Base-by-base conservation (phyloP, 306 rosid genomes). In the Lagenaria siceraria region DNA sequence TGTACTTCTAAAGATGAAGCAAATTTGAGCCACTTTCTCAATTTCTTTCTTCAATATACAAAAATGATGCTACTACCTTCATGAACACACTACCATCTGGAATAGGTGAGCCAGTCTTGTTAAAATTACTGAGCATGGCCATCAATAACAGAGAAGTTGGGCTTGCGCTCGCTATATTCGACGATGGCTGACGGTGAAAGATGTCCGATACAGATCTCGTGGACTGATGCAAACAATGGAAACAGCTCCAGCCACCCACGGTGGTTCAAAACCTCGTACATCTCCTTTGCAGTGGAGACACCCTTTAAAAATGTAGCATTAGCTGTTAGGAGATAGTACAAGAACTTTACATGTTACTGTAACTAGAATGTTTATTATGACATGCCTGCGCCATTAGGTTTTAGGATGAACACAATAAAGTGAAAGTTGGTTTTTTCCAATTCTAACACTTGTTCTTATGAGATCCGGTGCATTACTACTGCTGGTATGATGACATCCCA, bases 111-210 rank as follows among this genome's bases (percentile, higher is more conserved):
- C 76, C 27, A 72, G 43, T 72, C 60, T 18, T 73, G 77, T 73
- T 24, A 51, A 52, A 25, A 77, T 21, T 53, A 68, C 53, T 74
- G 66, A 40, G 56, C 18, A 38, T 63, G 80, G 35, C 76, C 78
- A 25, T 83, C 80, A 4, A 81, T 74, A 55, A 78, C 69, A n/a
- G 73, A 74, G 29, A 77, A 78, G 78, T 88, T 87, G 55, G 87
- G 82, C 78, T 78, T 77, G 75, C 84, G 83, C 86, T 85, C 87
- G 49, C 76, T 73, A 51, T 90, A 84, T 75, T 87, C 81, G 49
- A 90, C 97, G 69, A 95, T 90, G 82, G 99, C 92, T n/a, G 96
- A 82, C 10, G 99, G 99, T 36, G 96, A 96, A 72, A 92, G 90
- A 68, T 71, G 88, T 54, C 99, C 96, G 0, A 60, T 79, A 90